Conservation (phyloP, 2,329 filamentous ascomycete species). For the Tolypocladium tropicale region DNA sequence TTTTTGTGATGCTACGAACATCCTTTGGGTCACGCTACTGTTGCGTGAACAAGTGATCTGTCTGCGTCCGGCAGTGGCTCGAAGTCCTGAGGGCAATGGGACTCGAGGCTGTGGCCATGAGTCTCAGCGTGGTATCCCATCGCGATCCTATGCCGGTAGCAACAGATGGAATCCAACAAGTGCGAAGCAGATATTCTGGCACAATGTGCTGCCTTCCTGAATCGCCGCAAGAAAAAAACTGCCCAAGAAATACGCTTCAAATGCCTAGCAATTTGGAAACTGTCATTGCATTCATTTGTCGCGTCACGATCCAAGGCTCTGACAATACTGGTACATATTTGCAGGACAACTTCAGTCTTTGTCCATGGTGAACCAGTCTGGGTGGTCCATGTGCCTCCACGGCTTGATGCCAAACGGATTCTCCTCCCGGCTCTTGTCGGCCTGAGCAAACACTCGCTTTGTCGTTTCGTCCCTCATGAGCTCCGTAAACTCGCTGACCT, state of each 20-base stretch:
- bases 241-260: not conserved
- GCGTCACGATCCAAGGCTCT: not conserved
- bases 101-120: too few species aligned
- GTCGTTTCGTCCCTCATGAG: slow-evolving; percentile 36
- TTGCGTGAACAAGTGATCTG: not conserved
- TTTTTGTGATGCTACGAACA: too few species aligned
- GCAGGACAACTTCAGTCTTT: slow-evolving; percentile 7
- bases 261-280: not conserved
- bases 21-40: too few species aligned
- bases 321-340: not conserved
- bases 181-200: not conserved
- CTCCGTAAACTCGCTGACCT: slow-evolving; percentile 41
- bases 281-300: not conserved
- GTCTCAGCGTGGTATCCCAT: not conserved
- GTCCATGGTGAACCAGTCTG: slow-evolving; percentile 41
- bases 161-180: not conserved
- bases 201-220: not conserved
- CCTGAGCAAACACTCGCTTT: slow-evolving; percentile 40
- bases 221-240: too few species aligned
- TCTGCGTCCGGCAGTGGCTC: not conserved
- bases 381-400: slow-evolving; percentile 49
- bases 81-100: not conserved
- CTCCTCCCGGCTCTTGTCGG: slow-evolving; percentile 39
- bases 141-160: not conserved
- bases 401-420: slow-evolving; percentile 47